A percentile compares a stretch with the other conserved stretches of the same genome.
These are phyloP conservation scores for Emergomyces pasteurianus DNA, from an alignment of 2,329 filamentous ascomycete species.

Conservation along the genomic window DNA sequence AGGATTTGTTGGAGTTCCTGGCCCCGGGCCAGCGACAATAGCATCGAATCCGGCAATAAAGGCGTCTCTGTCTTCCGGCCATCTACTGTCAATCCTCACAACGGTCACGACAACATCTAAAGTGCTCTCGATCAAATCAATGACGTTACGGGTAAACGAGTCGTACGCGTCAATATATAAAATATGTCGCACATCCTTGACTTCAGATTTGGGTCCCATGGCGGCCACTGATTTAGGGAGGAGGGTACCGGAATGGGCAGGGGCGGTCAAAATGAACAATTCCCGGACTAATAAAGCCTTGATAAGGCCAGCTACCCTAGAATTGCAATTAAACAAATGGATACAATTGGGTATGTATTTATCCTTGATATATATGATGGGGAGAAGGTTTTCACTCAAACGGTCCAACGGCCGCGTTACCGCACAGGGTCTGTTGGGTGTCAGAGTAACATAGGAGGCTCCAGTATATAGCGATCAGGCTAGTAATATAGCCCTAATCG, in stretches of 20 bases:
- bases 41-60: slow-evolving; percentile 57
- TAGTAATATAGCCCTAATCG: neutral
- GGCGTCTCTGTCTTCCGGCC: slow-evolving; percentile 33
- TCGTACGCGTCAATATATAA: slow-evolving; percentile 94
- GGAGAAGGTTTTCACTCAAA: neutral
- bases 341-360: neutral
- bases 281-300: neutral
- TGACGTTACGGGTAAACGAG: slow-evolving; percentile 92
- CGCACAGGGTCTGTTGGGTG: neutral
- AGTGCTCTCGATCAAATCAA: slow-evolving; percentile 61
- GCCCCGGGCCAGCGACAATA: slow-evolving; percentile 80
- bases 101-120: slow-evolving; percentile 57
- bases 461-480: neutral
- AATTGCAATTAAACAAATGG: neutral
- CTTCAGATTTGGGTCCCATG: neutral
- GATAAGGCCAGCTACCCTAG: neutral
- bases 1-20: slow-evolving; percentile 60
- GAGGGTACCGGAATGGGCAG: neutral
- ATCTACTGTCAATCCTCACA: slow-evolving; percentile 54
- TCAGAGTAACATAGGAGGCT: neutral
- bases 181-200: slow-evolving; percentile 32
- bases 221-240: too few relatives aligned
- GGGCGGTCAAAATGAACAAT: too few relatives aligned
- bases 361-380: neutral
- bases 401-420: neutral